Evolutionary conservation across 2,329 filamentous ascomycete species (phyloP).

Genomic region (Chrysoporthe austroafricana): DNA sequence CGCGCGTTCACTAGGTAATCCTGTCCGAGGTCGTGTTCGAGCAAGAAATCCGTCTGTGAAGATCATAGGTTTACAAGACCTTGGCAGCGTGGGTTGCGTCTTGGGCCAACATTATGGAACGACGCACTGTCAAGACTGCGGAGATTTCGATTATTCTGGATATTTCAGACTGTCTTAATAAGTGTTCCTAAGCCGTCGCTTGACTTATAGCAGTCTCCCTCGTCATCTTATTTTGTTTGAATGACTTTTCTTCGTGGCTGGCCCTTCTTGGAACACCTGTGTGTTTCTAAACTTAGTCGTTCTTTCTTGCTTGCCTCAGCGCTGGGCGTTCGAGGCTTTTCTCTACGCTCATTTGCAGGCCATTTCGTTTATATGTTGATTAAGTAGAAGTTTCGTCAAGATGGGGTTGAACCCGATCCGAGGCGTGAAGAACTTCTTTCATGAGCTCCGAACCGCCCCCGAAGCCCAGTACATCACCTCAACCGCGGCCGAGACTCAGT

Average conservation of each 20-base stretch:
- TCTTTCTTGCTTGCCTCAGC: conserved; percentile 12
- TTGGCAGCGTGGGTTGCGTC: conserved; percentile 20
- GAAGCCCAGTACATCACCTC: conserved; percentile 30
- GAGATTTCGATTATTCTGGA: not conserved
- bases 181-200: conserved; percentile 1
- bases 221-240: conserved; percentile 8
- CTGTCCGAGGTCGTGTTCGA: conserved; percentile 16
- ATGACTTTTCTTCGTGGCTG: conserved; percentile 19
- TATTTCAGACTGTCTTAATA: not conserved
- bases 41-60: conserved; percentile 9
- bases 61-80: conserved; percentile 9
- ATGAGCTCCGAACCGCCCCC: conserved; percentile 30
- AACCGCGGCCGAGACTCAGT: conserved; percentile 27
- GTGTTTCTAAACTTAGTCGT: conserved; percentile 2
- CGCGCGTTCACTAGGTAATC: conserved; percentile 5
- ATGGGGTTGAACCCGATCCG: conserved; percentile 24
- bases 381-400: not conserved
- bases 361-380: not conserved
- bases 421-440: conserved; percentile 23
- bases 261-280: conserved; percentile 16
- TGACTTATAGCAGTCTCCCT: not conserved
- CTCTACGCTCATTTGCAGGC: conserved; percentile 8
- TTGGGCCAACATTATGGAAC: conserved; percentile 9
- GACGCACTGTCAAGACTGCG: not conserved
- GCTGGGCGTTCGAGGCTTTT: conserved; percentile 21